Base-by-base conservation (phyloP, 257 asterid species). In the Leonotis leonurus region DNA sequence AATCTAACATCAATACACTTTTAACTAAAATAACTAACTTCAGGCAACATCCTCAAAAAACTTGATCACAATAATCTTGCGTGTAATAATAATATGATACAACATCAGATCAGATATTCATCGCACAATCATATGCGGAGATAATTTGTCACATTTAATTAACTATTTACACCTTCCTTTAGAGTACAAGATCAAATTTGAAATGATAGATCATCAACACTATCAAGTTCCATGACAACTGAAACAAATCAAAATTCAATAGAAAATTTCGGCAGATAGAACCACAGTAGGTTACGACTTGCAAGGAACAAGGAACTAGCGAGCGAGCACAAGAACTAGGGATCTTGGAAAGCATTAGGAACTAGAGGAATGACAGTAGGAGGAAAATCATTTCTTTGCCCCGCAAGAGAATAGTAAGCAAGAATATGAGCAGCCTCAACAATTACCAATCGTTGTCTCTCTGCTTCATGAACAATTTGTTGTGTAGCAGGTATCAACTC, bases 321-420 rank as follows among this genome's bases (percentile, higher is more conserved):
- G 26, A 21, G 24, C 40, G n/a, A 27, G 30, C 29, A 32, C 22
- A 8, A 3, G 60, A 16, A 11, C 45, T 35, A 32, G 21, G 33
- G 33, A 62, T 61, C 27, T 20, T 32, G 25, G 17, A 46, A 41
- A 20, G 57, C 51, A 11, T 41, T 13, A 8, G 74, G 83, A 30
- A 56, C 68, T 62, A 85, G 56, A 29, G 94, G 88, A 64, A 16
- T 22, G 35, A 87, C 96, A 0, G 80, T 40, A 3, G 61, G 46
- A 0, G 97, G 95, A 70, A 69, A 90, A 73, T 90, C 97, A 0
- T 72, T 80, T 77, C 97, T 82, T 55, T 56, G 87, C 9, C 97
- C 97, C 1, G 93, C 94, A 52, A 90, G 95, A 0, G 97, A 87
- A 70, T 85, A 87, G 68, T 90, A 90, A 1, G 95, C 96, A 63